A percentile compares a stretch with the other conserved stretches of the same genome.
Evolutionary conservation across 768 basidiomycete genomes (phyloP).

Genomic region (Trametes cingulata): DNA sequence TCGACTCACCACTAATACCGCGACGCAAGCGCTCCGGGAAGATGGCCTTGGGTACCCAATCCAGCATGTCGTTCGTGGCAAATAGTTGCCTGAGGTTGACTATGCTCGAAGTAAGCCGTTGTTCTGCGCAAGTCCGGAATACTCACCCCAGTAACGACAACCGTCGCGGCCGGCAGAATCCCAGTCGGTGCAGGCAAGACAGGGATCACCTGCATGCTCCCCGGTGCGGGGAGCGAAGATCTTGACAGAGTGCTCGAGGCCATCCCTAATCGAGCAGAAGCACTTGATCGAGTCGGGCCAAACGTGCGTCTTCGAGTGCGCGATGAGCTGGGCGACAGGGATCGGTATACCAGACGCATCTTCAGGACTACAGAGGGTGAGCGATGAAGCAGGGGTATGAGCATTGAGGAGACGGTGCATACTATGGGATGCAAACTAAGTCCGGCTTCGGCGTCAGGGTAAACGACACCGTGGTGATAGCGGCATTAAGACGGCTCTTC

Average conservation of each 20-base stretch:
- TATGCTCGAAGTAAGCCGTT: not conserved
- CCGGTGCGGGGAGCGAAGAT: not conserved
- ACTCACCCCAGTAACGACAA: not conserved
- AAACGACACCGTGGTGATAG: not conserved
- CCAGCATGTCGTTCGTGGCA: too few relatives aligned
- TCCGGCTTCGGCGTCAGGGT: not conserved
- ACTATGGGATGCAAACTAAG: not conserved
- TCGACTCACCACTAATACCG: too few relatives aligned
- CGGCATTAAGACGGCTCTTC: not conserved
- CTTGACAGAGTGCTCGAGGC: not conserved
- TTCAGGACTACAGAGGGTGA: not conserved
- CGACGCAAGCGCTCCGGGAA: too few relatives aligned
- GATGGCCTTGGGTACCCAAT: too few relatives aligned
- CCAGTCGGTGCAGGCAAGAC: not conserved
- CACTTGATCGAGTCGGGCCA: not conserved
- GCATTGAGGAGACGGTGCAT: not conserved
- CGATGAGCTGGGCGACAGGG: not conserved
- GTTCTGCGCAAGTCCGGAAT: not conserved
- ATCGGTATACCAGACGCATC: not conserved
- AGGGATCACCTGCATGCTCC: not conserved
- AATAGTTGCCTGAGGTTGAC: not conserved
- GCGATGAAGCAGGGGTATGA: not conserved
- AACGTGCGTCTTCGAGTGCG: not conserved
- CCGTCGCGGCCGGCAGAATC: not conserved
- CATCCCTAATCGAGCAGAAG: not conserved